A percentile compares a stretch with the other conserved stretches of the same genome.
Conservation (phyloP, 495 filamentous ascomycete genomes). For the Tuber indicum region DNA sequence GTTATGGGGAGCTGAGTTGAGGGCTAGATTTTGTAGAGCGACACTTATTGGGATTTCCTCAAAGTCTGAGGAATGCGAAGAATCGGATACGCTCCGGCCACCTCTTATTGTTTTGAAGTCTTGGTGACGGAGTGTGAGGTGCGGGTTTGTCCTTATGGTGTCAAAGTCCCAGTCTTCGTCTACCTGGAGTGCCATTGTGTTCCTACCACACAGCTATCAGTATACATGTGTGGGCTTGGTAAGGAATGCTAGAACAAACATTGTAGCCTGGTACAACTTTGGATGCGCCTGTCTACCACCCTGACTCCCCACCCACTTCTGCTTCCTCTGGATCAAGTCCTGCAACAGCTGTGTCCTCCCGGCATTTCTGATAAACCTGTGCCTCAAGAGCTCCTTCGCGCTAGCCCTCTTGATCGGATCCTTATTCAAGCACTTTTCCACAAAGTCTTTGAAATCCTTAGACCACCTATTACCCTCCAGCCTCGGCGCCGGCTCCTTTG, state of each 20-base stretch:
- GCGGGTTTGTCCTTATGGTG: conserved; percentile 36
- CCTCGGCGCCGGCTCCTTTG: conserved; percentile 81
- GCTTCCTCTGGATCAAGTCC: conserved; percentile 83
- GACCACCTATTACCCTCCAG: conserved; percentile 74
- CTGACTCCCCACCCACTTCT: conserved; percentile 72
- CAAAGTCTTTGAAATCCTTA: conserved; percentile 88
- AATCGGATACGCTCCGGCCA: conserved; percentile 7
- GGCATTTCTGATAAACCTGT: conserved; percentile 80
- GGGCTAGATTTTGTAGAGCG: conserved; percentile 30
- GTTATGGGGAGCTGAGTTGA: conserved; percentile 34
- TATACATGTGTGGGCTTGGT: not conserved
- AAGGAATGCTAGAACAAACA: conserved; percentile 27
- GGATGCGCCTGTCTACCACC: conserved; percentile 42
- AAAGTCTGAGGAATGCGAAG: not conserved
- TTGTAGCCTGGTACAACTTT: conserved; percentile 39
- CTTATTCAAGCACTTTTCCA: conserved; percentile 76
- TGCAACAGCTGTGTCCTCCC: conserved; percentile 87
- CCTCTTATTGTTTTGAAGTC: conserved; percentile 21
- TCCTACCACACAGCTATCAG: conserved; percentile 22
- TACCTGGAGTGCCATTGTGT: conserved; percentile 18
- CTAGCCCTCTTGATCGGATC: conserved; percentile 82
- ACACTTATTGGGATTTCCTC: conserved; percentile 23
- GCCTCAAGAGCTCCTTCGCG: conserved; percentile 79
- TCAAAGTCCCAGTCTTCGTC: conserved; percentile 41
- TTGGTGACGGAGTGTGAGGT: conserved; percentile 14